Evolutionary conservation across 148 eudicot genomes (phyloP), one percentile per base, ranked within the genome.

Genomic region (Cornus kousa): DNA sequence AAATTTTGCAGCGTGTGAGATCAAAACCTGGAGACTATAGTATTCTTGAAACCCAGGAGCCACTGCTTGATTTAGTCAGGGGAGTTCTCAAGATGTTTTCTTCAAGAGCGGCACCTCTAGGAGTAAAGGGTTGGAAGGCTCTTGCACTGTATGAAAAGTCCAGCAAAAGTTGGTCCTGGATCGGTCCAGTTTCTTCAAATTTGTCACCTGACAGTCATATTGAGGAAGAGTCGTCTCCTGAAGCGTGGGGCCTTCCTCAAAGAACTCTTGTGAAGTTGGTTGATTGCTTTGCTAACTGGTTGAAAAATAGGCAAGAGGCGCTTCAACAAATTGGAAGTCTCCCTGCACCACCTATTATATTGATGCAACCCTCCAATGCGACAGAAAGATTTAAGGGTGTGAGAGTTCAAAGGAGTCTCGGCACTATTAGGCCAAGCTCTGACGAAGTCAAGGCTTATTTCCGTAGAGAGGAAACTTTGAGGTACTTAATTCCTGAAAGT

Each of bases 61-160:
- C 97, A 50, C 98, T 94, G 74, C 87, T 87, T 68, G 97, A 94
- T 83, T 76, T 94, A 79, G 82, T 94, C 59, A 86, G 94, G 77
- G 98, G 93, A 48, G 98, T 89, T 69, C 71, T 94, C 69, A 92
- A 90, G 83, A 87, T 90, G 66, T 84, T 94, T 76, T 86, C 91
- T 39, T 90, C 94, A 68, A 89, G 79, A 87, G 87, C 94, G 16
- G 93, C 97, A 48, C 94, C 98, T 62, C 60, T 89, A 24, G 93
- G 97, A 66, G 97, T 94, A 60, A 92, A 92, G 86, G 91, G 90
- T 69, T 94, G 98, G 97, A 94, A 92, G 83, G 88, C 97, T 32
- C 92, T 94, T 68, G 88, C 87, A 23, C 40, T 74, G 12, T 92
- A 87, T 80, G 87, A 88, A 66, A 94, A 85, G 73, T 73, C 92